These are phyloP conservation scores for Tremella yokohamensis DNA, from an alignment of 768 basidiomycete species.

Conservation along the genomic window DNA sequence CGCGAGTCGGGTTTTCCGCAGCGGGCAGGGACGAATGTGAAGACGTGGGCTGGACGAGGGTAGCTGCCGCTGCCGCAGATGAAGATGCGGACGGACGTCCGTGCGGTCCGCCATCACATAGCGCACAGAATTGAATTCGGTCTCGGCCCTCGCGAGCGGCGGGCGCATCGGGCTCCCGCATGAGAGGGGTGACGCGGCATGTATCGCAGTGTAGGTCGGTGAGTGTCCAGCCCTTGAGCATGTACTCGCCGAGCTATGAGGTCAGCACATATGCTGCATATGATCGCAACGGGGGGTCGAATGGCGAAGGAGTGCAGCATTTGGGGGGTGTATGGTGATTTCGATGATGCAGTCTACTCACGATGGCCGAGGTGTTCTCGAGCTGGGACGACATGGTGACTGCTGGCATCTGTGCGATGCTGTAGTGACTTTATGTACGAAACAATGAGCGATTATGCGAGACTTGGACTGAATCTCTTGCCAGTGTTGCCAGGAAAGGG, in stretches of 20 bases:
- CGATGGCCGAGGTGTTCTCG: slow-evolving; percentile 40
- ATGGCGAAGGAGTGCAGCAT: background rate
- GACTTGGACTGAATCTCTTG: no score
- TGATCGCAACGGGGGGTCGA: no score
- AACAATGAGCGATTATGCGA: no score
- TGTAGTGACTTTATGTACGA: no score
- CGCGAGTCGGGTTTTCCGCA: background rate
- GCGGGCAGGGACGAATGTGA: background rate
- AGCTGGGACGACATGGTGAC: slow-evolving; percentile 28
- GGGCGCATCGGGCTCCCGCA: slow-evolving; percentile 41
- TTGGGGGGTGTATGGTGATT: background rate
- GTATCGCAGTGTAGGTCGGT: slow-evolving; percentile 44
- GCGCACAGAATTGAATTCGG: slow-evolving; percentile 47
- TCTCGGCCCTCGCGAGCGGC: slow-evolving; percentile 30
- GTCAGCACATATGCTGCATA: background rate
- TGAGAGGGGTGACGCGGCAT: slow-evolving; percentile 44
- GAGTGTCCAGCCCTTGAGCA: slow-evolving; percentile 51
- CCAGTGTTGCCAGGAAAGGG: no score
- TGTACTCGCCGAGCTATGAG: slow-evolving; percentile 49
- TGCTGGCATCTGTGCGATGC: background rate
- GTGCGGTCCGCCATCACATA: slow-evolving; percentile 45
- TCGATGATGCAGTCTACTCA: slow-evolving; percentile 12
- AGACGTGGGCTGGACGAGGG: slow-evolving; percentile 1
- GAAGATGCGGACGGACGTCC: slow-evolving; percentile 1
- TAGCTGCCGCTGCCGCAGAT: background rate